Percentiles rank a stretch among this genome's conserved stretches.
Evolutionary conservation across 2,329 filamentous ascomycete species (phyloP).

Genomic region (Ilyonectria mors-panacis): DNA sequence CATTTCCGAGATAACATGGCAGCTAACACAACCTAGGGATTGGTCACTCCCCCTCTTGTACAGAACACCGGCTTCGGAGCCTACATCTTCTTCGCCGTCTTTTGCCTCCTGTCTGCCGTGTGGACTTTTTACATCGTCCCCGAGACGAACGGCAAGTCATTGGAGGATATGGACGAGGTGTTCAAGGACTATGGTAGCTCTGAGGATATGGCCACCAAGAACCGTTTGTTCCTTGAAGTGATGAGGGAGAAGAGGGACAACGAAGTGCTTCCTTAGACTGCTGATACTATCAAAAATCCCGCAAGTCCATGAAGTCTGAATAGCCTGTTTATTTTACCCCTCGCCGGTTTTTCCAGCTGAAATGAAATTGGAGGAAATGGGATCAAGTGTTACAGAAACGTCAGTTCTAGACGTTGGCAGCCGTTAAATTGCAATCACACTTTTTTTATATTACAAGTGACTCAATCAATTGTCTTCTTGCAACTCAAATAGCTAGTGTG

Average conservation of each 20-base stretch:
- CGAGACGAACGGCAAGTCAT: constrained; percentile 67
- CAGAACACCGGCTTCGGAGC: constrained; percentile 63
- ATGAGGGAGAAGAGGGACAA: constrained; percentile 23
- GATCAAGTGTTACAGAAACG: too few relatives aligned
- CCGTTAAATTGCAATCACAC: too few relatives aligned
- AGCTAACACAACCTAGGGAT: constrained; percentile 48
- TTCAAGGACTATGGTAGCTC: constrained; percentile 41
- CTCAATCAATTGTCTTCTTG: too few relatives aligned
- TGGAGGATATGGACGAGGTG: constrained; percentile 66
- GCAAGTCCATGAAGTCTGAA: too few relatives aligned
- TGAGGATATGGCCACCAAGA: constrained; percentile 30
- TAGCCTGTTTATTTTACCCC: too few relatives aligned
- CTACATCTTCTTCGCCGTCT: constrained; percentile 72
- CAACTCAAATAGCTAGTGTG: too few relatives aligned
- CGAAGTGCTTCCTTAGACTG: not conserved
- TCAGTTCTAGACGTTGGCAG: too few relatives aligned
- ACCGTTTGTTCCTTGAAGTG: constrained; percentile 28
- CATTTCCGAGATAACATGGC: not conserved
- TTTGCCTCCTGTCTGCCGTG: constrained; percentile 66
- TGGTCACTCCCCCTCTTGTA: constrained; percentile 65
- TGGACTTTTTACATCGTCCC: constrained; percentile 69
- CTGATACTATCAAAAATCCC: not conserved
- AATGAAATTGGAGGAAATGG: too few relatives aligned
- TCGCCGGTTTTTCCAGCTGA: too few relatives aligned
- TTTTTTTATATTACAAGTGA: too few relatives aligned